Evolutionary conservation across 257 asterid species (phyloP).

Genomic region (Solanum commersonii): DNA sequence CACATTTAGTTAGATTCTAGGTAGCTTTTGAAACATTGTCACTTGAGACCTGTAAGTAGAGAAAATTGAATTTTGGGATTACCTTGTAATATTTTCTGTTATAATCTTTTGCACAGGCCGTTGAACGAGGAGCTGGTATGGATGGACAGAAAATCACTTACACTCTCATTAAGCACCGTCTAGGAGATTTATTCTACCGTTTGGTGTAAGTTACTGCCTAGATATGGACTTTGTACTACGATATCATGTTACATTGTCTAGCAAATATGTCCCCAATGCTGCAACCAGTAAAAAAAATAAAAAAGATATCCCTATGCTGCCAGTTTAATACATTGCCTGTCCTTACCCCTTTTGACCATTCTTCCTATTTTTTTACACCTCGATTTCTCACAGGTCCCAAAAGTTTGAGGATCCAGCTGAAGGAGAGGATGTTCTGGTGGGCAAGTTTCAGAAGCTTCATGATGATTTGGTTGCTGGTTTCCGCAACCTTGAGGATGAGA

Average conservation of each 20-base stretch:
- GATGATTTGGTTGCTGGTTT: constrained; percentile 92
- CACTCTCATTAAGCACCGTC: constrained; percentile 82
- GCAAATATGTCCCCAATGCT: not conserved
- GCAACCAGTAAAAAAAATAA: not conserved
- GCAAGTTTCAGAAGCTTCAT: constrained; percentile 70
- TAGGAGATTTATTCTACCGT: constrained; percentile 91
- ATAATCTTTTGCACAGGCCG: constrained; percentile 49
- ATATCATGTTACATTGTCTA: not conserved
- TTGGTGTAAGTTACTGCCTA: constrained; percentile 59
- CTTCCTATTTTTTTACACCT: not conserved
- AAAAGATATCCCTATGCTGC: not conserved
- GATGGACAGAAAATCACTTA: constrained; percentile 95
- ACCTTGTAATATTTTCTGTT: not conserved
- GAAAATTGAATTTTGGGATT: not conserved
- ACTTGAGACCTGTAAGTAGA: not conserved
- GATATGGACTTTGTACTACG: not conserved
- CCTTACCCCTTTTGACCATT: not conserved
- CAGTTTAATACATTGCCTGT: not conserved
- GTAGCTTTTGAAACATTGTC: not conserved
- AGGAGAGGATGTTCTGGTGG: constrained; percentile 74
- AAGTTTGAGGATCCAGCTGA: constrained; percentile 99
- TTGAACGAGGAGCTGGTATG: constrained; percentile 98
- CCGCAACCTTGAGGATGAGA: constrained; percentile 96
- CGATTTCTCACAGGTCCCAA: constrained; percentile 57
- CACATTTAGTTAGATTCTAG: not conserved